Evolutionary conservation across 441 rosid species (phyloP), one percentile per base, ranked within the genome.

Genomic region (Pelargonium australe): DNA sequence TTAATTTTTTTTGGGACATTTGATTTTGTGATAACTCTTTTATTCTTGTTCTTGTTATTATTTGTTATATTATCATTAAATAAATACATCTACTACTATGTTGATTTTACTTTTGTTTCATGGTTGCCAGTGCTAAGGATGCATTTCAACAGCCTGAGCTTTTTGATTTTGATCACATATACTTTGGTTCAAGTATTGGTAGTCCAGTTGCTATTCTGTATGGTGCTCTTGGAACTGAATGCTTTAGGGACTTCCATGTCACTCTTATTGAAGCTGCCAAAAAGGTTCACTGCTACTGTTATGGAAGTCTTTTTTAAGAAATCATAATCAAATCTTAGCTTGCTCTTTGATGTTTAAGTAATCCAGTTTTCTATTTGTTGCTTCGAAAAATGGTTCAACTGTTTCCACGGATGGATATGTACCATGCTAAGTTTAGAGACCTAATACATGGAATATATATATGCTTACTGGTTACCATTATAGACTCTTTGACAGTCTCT

Each of bases 161-260:
- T 70, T 92, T 87, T 73, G 98, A 92, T 68, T 95, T 95, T 70
- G 97, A 95, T 80, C 99, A 95, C 63, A 73, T 92, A 70, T 87
- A 95, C 85, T 75, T 77, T 69, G 86, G 85, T 75, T 89, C 96
- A 45, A 86, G 73, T 76, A 67, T 80, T 70, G 76, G 84, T 76
- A 78, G 86, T 78, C 90, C 94, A 45, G 87, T 86, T 67, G 89
- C 90, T 51, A 83, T 95, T 72, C 84, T 92, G 8, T 95, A 92
- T 79, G 98, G 98, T 62, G 98, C 99, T 75, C 87, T 92, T 79
- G 98, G 95, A 72, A 89, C 96, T 72, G 85, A 75, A 75, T 92
- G 99, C 82, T 92, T 92, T 77, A 80, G 81, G 82, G 85, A 85
- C 61, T 87, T 95, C 80, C 98, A 95, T 82, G 76, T 68, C 60